A percentile compares a stretch with the other conserved stretches of the same genome.
These are phyloP conservation scores for Farysia itapuensis DNA, from an alignment of 1,284 basidiomycete species.

Conservation along the genomic window DNA sequence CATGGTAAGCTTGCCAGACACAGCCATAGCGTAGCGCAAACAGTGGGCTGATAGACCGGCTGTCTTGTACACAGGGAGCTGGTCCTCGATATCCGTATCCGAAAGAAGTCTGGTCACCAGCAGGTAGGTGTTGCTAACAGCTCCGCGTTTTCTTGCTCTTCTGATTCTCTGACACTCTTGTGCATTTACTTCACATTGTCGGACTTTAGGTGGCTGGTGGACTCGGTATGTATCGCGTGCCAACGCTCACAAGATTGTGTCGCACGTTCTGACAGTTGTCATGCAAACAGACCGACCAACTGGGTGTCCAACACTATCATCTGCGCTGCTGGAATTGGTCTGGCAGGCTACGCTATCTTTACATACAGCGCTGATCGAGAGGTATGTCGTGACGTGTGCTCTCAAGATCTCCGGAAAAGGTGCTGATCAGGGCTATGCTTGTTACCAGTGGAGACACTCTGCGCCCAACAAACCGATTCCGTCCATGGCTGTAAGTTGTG, in stretches of 20 bases:
- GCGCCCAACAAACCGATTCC: constrained; percentile 53
- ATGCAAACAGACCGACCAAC: constrained; percentile 62
- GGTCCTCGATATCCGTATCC: constrained; percentile 65
- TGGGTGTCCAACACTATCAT: constrained; percentile 65
- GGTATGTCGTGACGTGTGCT: constrained; percentile 58
- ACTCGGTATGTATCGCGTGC: constrained; percentile 51
- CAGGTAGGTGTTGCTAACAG: constrained; percentile 25
- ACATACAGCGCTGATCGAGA: constrained; percentile 63
- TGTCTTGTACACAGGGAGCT: constrained; percentile 50
- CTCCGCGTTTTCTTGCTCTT: not conserved
- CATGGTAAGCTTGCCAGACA: no score
- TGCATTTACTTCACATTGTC: not conserved
- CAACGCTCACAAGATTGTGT: not conserved
- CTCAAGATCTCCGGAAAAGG: not conserved
- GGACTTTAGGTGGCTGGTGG: constrained; percentile 65
- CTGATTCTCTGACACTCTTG: not conserved
- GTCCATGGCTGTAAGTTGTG: constrained; percentile 43
- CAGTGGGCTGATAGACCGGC: no score
- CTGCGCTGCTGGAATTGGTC: constrained; percentile 61
- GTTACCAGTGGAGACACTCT: constrained; percentile 53
- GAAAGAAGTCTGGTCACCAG: constrained; percentile 66
- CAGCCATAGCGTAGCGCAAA: no score
- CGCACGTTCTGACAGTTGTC: not conserved
- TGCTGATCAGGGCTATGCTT: not conserved
- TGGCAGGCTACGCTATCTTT: constrained; percentile 64